These are phyloP conservation scores for Aspergillus phoenicis DNA, from an alignment of 2,329 filamentous ascomycete species.

Conservation along the genomic window DNA sequence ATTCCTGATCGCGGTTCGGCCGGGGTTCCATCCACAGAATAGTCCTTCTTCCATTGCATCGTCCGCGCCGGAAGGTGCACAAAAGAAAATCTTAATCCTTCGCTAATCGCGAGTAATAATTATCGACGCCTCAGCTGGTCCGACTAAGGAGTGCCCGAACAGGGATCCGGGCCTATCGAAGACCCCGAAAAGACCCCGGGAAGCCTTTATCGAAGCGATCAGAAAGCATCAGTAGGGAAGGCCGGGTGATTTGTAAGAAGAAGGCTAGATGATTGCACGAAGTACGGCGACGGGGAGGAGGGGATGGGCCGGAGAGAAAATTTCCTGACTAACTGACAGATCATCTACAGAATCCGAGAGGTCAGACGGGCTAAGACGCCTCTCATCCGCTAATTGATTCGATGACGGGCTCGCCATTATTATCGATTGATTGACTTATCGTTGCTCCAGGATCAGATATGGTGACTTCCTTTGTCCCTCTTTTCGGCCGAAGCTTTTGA, in stretches of 20 bases:
- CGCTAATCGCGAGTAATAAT: constrained; percentile 3
- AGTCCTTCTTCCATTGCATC: background rate
- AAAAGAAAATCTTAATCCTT: background rate
- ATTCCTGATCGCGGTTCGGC: background rate
- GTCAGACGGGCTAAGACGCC: constrained; percentile 11
- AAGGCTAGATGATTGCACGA: background rate
- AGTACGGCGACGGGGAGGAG: background rate
- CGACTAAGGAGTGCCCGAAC: background rate
- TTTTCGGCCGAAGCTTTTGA: background rate
- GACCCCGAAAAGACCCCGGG: background rate
- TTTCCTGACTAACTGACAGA: constrained; percentile 2
- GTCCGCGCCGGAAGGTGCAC: background rate
- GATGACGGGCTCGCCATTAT: background rate
- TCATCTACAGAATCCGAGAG: constrained; percentile 6
- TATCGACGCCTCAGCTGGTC: background rate
- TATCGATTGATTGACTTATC: constrained; percentile 2
- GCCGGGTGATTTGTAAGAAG: background rate
- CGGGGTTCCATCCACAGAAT: background rate
- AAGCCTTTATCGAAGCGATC: background rate
- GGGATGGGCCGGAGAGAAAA: background rate
- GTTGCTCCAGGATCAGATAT: background rate
- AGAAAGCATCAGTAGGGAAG: background rate
- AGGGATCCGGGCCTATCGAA: constrained; percentile 1
- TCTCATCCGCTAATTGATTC: constrained; percentile 5
- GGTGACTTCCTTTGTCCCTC: background rate